phyloP scores from a whole-genome alignment of 352 stramenopile genomes.

The Phytopythium helicoides region DNA sequence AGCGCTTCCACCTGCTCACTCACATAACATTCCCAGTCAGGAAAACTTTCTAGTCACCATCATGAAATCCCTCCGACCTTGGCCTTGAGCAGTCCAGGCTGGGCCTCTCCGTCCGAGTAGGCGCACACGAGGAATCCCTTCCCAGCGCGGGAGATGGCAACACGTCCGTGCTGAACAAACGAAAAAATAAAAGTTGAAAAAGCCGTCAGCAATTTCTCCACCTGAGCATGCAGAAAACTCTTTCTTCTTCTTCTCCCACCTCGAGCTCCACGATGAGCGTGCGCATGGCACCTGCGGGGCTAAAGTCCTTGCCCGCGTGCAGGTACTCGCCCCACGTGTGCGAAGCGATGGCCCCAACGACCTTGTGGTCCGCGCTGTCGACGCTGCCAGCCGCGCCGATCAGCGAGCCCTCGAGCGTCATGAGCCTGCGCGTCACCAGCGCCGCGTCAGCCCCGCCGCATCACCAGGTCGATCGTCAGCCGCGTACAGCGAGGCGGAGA shows the following conservation, averaged over 20 bases:
- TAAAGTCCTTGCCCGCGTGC: slow-evolving; percentile 70
- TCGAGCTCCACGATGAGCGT: slow-evolving; percentile 77
- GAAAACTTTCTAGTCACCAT: slow-evolving; percentile 2
- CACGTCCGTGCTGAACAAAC: slow-evolving; percentile 32
- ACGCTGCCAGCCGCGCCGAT: slow-evolving; percentile 68
- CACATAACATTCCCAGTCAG: background rate
- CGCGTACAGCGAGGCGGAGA: slow-evolving; percentile 73
- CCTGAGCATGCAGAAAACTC: no score
- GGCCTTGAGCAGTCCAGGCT: slow-evolving; percentile 65
- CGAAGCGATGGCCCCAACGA: slow-evolving; percentile 80
- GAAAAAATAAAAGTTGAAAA: slow-evolving; percentile 1
- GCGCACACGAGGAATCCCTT: slow-evolving; percentile 78
- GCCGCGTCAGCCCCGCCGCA: background rate
- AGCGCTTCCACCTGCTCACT: slow-evolving; percentile 52
- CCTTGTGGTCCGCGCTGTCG: slow-evolving; percentile 72
- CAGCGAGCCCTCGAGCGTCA: slow-evolving; percentile 84
- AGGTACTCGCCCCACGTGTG: slow-evolving; percentile 85
- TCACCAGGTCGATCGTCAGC: background rate
- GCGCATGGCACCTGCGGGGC: slow-evolving; percentile 44
- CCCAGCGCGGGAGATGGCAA: slow-evolving; percentile 64
- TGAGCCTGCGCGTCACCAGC: slow-evolving; percentile 38
- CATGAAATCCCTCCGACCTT: slow-evolving; percentile 35
- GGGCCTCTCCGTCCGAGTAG: slow-evolving; percentile 56
- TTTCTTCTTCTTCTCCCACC: slow-evolving; percentile 19
- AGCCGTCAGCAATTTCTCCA: no score